Evolutionary conservation across 1,284 basidiomycete genomes (phyloP), one percentile per base, ranked within the genome.

Genomic region (Pseudozyma sp.): DNA sequence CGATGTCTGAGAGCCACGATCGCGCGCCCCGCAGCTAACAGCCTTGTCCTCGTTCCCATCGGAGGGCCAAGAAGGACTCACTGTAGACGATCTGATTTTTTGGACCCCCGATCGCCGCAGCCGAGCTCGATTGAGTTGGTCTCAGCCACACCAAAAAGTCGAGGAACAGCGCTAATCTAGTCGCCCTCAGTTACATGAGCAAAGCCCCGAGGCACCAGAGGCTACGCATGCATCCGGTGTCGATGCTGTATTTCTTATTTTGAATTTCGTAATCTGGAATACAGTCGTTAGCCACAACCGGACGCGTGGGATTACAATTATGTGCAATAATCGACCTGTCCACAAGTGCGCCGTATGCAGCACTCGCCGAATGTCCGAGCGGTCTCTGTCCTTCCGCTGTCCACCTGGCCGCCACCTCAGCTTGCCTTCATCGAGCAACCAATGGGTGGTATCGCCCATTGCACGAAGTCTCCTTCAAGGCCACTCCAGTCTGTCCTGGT

Each of bases 291-390:
- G 24, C 24, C 24, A 16, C 11, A 7, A 49, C 34, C 17, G 24
- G 43, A 29, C 46, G 31, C 30, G 31, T 34, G 4, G 11, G 16
- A 39, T 30, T 8, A 24, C 37, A 24, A 4, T 24, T 24, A 2
- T 24, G 24, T 24, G 24, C 24, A 24, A 40, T 35, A 39, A 13
- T 9, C 9, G 24, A 43, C 40, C 50, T 52, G 50, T 52, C 51
- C 29, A 53, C 42, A 42, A 53, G 16, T 53, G 51, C 51, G 31
- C 30, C 51, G 17, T 19, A 53, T 53, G 51, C 51, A 53, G 31
- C 43, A 19, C 17, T 43, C 40, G 31, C 51, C 51, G 51, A 53
- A 44, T 34, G 40, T 19, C 51, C 51, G 51, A 53, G 51, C 24
- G 17, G 14, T 9, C 34, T n/a, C 33, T 44, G 10, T 42, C 7